phyloP scores from a whole-genome alignment of 176 grass and related monocot genomes.

The Musa itinerans region DNA sequence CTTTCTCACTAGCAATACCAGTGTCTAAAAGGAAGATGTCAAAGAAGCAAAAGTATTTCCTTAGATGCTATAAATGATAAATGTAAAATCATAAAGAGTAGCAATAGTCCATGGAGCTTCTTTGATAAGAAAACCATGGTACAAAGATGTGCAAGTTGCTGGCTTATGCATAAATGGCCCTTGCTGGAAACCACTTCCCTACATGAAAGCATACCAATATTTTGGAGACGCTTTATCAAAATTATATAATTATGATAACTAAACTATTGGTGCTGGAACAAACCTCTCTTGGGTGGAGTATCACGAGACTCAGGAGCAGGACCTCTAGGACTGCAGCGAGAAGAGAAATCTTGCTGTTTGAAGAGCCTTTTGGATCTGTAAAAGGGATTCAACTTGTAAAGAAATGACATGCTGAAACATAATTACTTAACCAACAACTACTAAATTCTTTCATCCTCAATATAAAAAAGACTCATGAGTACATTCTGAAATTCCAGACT shows the following conservation, averaged over 20 bases:
- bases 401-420: neutral
- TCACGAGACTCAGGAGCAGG: constrained; percentile 82
- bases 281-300: constrained; percentile 90
- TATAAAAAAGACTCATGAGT: too few species aligned
- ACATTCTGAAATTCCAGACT: neutral
- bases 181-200: constrained; percentile 1
- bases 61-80: constrained; percentile 25
- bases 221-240: constrained; percentile 1
- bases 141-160: neutral
- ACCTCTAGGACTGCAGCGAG: constrained; percentile 51
- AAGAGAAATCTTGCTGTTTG: constrained; percentile 62
- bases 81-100: neutral
- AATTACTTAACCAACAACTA: constrained; percentile 11
- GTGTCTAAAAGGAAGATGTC: constrained; percentile 73
- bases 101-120: neutral
- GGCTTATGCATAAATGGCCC: constrained; percentile 13
- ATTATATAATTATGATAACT: neutral
- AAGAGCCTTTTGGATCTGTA: constrained; percentile 48
- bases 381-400: constrained; percentile 20
- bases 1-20: constrained; percentile 99
- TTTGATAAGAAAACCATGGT: constrained; percentile 6
- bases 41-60: constrained; percentile 48
- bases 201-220: constrained; percentile 4
- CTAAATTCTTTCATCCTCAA: neutral
- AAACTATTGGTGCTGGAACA: constrained; percentile 14